These are phyloP conservation scores for Leersia perrieri DNA, from an alignment of 176 grass and related monocot genomes.

Conservation along the genomic window DNA sequence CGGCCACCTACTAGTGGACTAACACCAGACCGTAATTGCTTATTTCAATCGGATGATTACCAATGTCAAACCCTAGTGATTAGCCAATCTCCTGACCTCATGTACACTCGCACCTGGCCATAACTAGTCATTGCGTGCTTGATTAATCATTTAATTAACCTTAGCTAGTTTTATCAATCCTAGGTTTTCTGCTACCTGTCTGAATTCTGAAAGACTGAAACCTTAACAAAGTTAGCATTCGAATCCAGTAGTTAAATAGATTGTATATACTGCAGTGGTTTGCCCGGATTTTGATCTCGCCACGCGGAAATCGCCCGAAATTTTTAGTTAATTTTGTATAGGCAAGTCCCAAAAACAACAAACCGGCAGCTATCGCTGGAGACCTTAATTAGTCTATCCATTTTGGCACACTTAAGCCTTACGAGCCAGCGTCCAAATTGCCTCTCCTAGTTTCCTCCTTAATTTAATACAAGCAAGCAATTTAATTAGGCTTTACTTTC, in stretches of 20 bases:
- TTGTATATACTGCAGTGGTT: too few relatives aligned
- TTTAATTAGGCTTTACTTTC: background rate
- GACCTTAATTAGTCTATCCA: conserved; percentile 6
- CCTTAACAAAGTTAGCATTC: background rate
- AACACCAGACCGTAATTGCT: background rate
- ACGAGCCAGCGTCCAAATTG: background rate
- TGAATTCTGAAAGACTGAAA: background rate
- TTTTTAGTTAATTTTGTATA: conserved; percentile 8
- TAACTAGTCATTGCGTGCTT: background rate
- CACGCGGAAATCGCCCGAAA: background rate
- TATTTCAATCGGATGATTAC: background rate
- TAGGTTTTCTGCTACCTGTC: background rate
- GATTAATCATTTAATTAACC: background rate
- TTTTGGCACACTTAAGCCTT: conserved; percentile 11
- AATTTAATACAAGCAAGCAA: conserved; percentile 28
- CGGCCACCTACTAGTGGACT: conserved; percentile 21
- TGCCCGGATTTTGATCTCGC: background rate
- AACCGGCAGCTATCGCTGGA: conserved; percentile 11
- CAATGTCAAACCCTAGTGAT: conserved; percentile 21
- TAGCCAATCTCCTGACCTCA: background rate
- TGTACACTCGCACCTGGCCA: conserved; percentile 12
- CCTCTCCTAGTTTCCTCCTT: conserved; percentile 1
- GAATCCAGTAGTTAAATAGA: background rate
- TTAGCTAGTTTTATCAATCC: background rate
- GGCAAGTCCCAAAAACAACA: conserved; percentile 4